Percentiles rank a stretch among this genome's conserved stretches.
These are phyloP conservation scores for Cystobasidium sp. DNA, from an alignment of 1,284 basidiomycete genomes.

Conservation along the genomic window DNA sequence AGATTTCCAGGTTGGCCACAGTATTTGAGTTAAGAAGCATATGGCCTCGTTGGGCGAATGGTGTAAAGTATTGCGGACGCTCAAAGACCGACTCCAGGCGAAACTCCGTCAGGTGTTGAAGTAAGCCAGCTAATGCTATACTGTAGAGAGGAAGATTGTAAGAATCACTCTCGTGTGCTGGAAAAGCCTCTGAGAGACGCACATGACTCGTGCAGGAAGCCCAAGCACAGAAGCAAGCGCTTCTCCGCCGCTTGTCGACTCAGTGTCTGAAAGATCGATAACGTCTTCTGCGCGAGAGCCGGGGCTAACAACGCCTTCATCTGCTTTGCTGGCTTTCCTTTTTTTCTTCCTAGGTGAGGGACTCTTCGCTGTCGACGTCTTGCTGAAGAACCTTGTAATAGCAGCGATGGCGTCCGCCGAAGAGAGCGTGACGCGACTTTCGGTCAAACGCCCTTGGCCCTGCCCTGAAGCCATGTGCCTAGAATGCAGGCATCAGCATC, in stretches of 20 bases:
- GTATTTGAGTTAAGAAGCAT: constrained; percentile 92
- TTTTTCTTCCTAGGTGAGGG: neutral
- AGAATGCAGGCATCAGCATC: neutral
- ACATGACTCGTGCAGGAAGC: constrained; percentile 66
- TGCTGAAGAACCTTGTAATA: constrained; percentile 71
- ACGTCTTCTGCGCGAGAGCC: constrained; percentile 2
- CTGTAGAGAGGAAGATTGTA: constrained; percentile 13
- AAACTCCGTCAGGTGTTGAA: constrained; percentile 77
- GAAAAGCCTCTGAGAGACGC: neutral
- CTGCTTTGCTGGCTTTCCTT: constrained; percentile 58
- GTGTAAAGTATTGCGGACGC: constrained; percentile 69
- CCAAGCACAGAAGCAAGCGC: constrained; percentile 68
- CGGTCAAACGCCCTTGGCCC: constrained; percentile 16
- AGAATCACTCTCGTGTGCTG: constrained; percentile 16
- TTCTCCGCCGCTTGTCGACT: constrained; percentile 56
- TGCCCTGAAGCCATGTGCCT: constrained; percentile 14
- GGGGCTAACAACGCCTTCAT: neutral
- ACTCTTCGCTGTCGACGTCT: neutral
- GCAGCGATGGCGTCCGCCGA: constrained; percentile 75
- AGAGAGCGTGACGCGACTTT: constrained; percentile 57
- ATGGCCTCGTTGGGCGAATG: constrained; percentile 75
- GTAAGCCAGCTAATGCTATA: constrained; percentile 74
- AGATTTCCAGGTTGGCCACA: constrained; percentile 87
- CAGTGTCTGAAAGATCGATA: neutral
- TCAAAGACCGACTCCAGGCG: constrained; percentile 74